Conservation (phyloP, 768 basidiomycete genomes). For the Cyclocybe aegerita region DNA sequence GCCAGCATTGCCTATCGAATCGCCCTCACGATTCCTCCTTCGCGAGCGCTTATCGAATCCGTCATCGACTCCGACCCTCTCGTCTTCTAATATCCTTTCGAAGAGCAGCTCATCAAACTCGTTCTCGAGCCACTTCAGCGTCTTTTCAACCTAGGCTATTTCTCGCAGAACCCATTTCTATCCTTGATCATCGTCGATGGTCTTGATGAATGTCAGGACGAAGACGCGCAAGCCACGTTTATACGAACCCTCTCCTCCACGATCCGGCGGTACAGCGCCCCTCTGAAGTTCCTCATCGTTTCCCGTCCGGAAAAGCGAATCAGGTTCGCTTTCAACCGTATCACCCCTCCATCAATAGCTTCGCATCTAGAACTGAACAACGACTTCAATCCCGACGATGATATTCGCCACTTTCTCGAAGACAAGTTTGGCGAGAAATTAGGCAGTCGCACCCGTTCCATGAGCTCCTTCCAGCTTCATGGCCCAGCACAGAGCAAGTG, state of each 20-base stretch:
- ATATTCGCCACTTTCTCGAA: background rate
- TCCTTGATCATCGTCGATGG: slow-evolving; percentile 18
- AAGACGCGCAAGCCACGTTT: slow-evolving; percentile 4
- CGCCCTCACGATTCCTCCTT: background rate
- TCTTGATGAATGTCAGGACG: slow-evolving; percentile 17
- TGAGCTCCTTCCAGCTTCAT: background rate
- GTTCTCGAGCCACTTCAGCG: slow-evolving; percentile 1
- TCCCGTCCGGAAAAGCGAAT: slow-evolving; percentile 20
- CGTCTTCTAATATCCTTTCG: background rate
- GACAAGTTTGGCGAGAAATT: slow-evolving; percentile 1
- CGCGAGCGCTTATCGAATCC: background rate
- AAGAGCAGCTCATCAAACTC: slow-evolving; percentile 1
- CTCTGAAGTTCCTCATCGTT: slow-evolving; percentile 16
- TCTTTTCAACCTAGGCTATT: background rate
- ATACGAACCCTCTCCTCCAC: slow-evolving; percentile 1
- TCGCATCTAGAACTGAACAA: background rate
- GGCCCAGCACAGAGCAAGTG: background rate
- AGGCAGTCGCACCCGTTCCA: background rate
- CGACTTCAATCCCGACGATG: slow-evolving; percentile 1
- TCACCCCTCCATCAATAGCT: background rate
- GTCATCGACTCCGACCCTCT: background rate
- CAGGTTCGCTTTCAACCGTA: background rate
- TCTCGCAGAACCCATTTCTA: background rate
- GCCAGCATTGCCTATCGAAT: slow-evolving; percentile 18
- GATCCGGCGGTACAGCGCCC: background rate